These are phyloP conservation scores for Ganoderma leucocontextum DNA, from an alignment of 1,284 basidiomycete species.

Conservation along the genomic window DNA sequence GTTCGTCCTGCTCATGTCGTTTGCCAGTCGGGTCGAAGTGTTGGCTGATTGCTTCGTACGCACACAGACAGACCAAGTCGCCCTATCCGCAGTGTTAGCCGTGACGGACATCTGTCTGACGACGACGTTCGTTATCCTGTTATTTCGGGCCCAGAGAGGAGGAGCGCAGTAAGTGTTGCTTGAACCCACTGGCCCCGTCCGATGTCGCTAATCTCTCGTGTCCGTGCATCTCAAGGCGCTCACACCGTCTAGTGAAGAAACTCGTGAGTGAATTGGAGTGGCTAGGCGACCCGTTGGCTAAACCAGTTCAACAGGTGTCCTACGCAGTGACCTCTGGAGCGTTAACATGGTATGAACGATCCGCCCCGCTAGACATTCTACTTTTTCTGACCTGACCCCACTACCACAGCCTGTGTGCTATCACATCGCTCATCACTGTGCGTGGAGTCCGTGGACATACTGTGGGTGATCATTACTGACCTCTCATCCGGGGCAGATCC, in stretches of 20 bases:
- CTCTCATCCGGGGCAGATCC: not conserved
- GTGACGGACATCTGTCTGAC: slow-evolving; percentile 5
- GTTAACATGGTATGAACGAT: not conserved
- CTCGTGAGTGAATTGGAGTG: not conserved
- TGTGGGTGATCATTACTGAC: not conserved
- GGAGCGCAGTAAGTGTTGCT: slow-evolving; percentile 2
- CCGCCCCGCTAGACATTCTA: too few species aligned
- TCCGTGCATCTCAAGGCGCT: not conserved
- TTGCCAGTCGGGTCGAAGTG: not conserved
- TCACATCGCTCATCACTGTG: not conserved
- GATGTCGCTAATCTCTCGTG: not conserved
- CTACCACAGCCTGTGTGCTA: not conserved
- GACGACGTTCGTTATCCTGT: not conserved
- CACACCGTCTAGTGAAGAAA: slow-evolving; percentile 5
- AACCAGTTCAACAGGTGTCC: not conserved
- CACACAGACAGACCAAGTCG: not conserved
- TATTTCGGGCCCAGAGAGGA: slow-evolving; percentile 5
- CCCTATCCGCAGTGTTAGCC: not conserved
- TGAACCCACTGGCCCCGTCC: too few species aligned
- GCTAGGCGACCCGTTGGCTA: not conserved
- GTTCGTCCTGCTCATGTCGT: not conserved
- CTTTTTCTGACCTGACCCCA: too few species aligned
- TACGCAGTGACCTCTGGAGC: slow-evolving; percentile 5
- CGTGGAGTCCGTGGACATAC: not conserved
- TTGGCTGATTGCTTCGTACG: not conserved